Evolutionary conservation across 164 flowering plant genomes (phyloP).

Genomic region (Cinnamomum micranthum): DNA sequence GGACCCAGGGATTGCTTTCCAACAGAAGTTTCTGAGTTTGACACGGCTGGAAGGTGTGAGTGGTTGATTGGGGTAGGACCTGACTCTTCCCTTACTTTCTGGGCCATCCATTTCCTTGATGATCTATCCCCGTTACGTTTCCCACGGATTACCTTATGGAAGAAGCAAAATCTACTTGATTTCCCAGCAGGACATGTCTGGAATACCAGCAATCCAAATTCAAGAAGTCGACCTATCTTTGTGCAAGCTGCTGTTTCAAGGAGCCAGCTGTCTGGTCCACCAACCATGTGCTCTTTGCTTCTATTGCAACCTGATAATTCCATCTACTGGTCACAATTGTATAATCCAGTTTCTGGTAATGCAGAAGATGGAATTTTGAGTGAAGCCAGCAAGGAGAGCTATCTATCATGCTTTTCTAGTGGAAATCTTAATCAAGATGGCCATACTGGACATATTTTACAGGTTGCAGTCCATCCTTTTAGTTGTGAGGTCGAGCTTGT

Average conservation of each 20-base stretch:
- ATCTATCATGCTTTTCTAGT: slow-evolving; percentile 25
- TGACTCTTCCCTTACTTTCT: slow-evolving; percentile 41
- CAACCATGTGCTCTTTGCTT: slow-evolving; percentile 60
- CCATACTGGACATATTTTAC: slow-evolving; percentile 61
- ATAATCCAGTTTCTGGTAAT: slow-evolving; percentile 24
- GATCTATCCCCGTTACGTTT: slow-evolving; percentile 72
- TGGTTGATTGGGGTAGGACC: slow-evolving; percentile 88
- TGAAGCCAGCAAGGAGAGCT: slow-evolving; percentile 15
- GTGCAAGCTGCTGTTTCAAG: slow-evolving; percentile 53
- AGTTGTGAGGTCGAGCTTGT: slow-evolving; percentile 50
- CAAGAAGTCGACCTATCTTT: slow-evolving; percentile 25
- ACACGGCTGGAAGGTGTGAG: slow-evolving; percentile 58
- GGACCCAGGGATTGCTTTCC: slow-evolving; percentile 15
- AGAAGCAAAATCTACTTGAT: slow-evolving; percentile 41
- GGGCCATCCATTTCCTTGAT: slow-evolving; percentile 96
- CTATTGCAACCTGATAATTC: slow-evolving; percentile 54
- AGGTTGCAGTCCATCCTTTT: slow-evolving; percentile 67
- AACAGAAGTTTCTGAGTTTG: slow-evolving; percentile 27
- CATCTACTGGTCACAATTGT: slow-evolving; percentile 54
- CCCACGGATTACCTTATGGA: slow-evolving; percentile 85
- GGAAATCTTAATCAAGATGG: slow-evolving; percentile 51
- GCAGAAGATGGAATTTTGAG: slow-evolving; percentile 24
- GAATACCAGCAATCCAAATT: slow-evolving; percentile 13
- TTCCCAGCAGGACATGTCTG: slow-evolving; percentile 18
- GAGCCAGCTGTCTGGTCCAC: slow-evolving; percentile 52